Evolutionary conservation across 1,139 yeast genomes (phyloP).

Genomic region (Saccharomyces uvarum): DNA sequence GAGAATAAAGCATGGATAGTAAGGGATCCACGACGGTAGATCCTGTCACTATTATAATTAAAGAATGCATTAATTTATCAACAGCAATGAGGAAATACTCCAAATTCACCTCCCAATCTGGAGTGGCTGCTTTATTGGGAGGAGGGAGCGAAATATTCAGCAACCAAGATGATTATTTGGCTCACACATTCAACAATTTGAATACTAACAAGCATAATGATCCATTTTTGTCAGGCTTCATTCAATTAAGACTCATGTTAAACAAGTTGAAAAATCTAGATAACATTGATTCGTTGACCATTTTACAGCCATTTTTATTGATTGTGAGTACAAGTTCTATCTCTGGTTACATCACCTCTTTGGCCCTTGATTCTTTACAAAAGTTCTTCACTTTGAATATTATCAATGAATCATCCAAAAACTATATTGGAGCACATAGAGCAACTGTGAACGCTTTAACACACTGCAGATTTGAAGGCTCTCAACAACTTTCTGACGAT

Average conservation of each 20-base stretch:
- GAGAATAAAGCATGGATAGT: not conserved
- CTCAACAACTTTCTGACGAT: constrained; percentile 89
- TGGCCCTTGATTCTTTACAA: constrained; percentile 69
- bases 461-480: constrained; percentile 92
- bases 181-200: constrained; percentile 15
- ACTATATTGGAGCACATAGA: constrained; percentile 42
- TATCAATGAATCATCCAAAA: constrained; percentile 39
- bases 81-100: constrained; percentile 81
- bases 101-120: constrained; percentile 41
- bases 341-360: constrained; percentile 76
- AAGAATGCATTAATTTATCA: constrained; percentile 80
- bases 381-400: constrained; percentile 60
- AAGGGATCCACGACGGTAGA: constrained; percentile 39
- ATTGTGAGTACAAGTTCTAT: constrained; percentile 81
- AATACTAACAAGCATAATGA: constrained; percentile 36
- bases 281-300: constrained; percentile 59
- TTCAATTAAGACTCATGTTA: constrained; percentile 65
- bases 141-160: constrained; percentile 39
- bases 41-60: constrained; percentile 75
- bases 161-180: constrained; percentile 22
- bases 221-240: constrained; percentile 71
- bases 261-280: constrained; percentile 46
- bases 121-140: constrained; percentile 81
- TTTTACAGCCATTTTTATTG: constrained; percentile 77
- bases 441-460: constrained; percentile 67